Base-by-base conservation (phyloP, 2,329 filamentous ascomycete species). In the Hypoxylon rubiginosum region DNA sequence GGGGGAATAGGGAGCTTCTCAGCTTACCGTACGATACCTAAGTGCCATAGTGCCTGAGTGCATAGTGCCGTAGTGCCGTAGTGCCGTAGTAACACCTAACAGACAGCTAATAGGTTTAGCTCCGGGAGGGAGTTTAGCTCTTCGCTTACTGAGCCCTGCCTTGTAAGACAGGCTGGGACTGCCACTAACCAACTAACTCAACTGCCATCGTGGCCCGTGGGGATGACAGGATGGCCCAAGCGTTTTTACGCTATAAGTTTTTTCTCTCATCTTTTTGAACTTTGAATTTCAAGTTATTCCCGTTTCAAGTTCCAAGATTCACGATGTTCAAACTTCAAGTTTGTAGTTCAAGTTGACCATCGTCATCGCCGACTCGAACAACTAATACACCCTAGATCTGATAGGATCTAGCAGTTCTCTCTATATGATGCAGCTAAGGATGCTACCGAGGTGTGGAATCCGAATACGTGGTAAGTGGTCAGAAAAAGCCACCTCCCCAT, bases 401-500 rank as follows among this genome's bases (percentile, higher is more conserved):
- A 30, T 63, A 51, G 55, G 56, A 32, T 51, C 41, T 59, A 59
- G 50, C 26, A 52, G 58, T 65, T 30, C 30, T 30, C 30, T 46
- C n/a, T 24, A 19, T 24, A 24, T 24, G 21, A 24, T 43, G 52
- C 28, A 49, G 43, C 48, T 11, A 7, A 61, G 32, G 48, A 63
- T 41, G 51, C 34, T 45, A 66, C 56, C 39, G 57, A 60, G 62
- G 51, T 60, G 62, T 62, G 55, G 62, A 41, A 55, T 63, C 59
- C 66, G 59, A 62, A 67, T 69, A 69, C 64, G 67, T 69, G 63
- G 66, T 69, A 48, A 69, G 58, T 63, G 51, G 62, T 56, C 50
- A 53, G 53, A 52, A 30, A 52, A 24, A 66, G 54, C 57, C 58
- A 68, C 53, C 62, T 62, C 56, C 7, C 56, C 56, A 56, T 58